Evolutionary conservation across 495 filamentous ascomycete genomes (phyloP), one percentile per base, ranked within the genome.

Genomic region (Lichenothelia convexa): DNA sequence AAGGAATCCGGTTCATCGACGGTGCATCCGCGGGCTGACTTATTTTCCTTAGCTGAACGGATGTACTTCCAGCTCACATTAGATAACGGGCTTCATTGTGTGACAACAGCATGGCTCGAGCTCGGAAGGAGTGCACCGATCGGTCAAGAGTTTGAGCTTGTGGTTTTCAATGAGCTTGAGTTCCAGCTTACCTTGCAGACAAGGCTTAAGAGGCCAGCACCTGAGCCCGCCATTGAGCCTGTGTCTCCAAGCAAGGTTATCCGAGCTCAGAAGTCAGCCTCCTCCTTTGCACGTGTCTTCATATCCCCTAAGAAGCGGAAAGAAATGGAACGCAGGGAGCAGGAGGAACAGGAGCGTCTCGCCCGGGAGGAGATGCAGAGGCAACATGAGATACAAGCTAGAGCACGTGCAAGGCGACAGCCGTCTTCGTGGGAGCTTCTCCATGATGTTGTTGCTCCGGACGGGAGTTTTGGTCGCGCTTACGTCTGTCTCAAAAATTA

Each of bases 101-200:
- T 97, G 7, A 95, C 89, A 1, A 97, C 89, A 4, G 73, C 84
- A 0, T 95, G 85, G 83, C 59, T 94, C 2, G 89, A 97, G 53
- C 64, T 97, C 18, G 91, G 85, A 33, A 80, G 79, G 40, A 85
- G 75, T 29, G 91, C 91, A 13, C 87, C 91, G 3, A 94, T 97
- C 46, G 89, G 89, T 15, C 89, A 97, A 48, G 89, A 97, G 53
- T 97, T 97, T 42, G 89, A 97, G 56, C 73, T 97, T 24, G 86
- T 94, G 36, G 89, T 97, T 26, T 78, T 91, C 26, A 85, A 92
- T 45, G 87, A 95, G 45, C 68, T 97, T 17, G 89, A 97, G 54
- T 97, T 97, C 56, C 87, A 94, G 51, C 68, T 97, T 20, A 95
- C 89, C 1, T 69, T 97, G 16, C 91, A 94, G 42, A 89, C 87